Evolutionary conservation across 305 asterid species (phyloP).

Genomic region (Fraxinus dipetala): DNA sequence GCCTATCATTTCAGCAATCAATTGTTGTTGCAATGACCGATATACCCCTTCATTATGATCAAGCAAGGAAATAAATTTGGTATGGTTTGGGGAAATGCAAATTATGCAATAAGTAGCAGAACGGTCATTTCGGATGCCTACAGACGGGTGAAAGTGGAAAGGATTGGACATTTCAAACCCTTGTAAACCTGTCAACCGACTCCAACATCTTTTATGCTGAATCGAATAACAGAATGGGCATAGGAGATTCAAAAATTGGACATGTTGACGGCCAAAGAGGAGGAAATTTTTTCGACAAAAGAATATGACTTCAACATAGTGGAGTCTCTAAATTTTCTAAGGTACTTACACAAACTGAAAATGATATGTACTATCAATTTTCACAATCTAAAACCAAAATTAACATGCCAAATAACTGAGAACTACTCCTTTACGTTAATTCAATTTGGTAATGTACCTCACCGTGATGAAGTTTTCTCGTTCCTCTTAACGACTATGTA

Average conservation of each 20-base stretch:
- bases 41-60: background rate
- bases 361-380: background rate
- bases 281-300: background rate
- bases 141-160: background rate
- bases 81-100: background rate
- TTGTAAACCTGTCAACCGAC: background rate
- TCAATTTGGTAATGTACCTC: background rate
- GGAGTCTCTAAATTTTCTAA: background rate
- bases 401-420: background rate
- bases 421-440: background rate
- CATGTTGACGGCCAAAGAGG: background rate
- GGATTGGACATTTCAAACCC: background rate
- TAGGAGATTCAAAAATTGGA: background rate
- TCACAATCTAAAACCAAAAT: background rate
- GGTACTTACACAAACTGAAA: background rate
- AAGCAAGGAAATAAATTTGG: background rate
- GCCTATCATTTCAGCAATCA: background rate
- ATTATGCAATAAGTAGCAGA: background rate
- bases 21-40: background rate
- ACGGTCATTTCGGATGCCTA: background rate
- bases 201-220: background rate
- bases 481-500: background rate
- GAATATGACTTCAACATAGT: background rate
- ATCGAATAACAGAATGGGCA: background rate
- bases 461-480: background rate